A percentile compares a stretch with the other conserved stretches of the same genome.
phyloP scores from a whole-genome alignment of 1,139 yeast species.

The Nakaseomyces uthaithaninus region DNA sequence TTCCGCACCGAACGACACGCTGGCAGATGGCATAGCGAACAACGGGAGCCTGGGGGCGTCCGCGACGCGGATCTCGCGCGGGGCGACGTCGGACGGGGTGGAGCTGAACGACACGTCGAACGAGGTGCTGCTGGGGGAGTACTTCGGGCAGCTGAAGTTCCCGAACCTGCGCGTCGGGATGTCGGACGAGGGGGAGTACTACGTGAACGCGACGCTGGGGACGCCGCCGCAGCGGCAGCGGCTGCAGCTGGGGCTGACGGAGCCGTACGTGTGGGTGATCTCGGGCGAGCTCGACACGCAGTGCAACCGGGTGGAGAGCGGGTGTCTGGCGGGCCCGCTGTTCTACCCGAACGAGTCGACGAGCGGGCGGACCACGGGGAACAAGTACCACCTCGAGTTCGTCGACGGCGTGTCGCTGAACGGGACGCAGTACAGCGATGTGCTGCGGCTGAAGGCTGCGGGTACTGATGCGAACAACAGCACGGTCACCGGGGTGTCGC shows the following conservation, averaged over 20 bases:
- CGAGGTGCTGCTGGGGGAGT: background rate
- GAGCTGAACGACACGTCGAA: background rate
- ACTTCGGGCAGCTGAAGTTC: slow-evolving; percentile 4
- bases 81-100: too few species aligned
- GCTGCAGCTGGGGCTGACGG: slow-evolving; percentile 37
- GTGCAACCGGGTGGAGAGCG: slow-evolving; percentile 19
- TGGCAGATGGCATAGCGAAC: too few species aligned
- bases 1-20: too few species aligned
- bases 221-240: slow-evolving; percentile 31
- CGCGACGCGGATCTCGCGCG: too few species aligned
- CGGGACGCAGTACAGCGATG: slow-evolving; percentile 23
- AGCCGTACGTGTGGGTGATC: slow-evolving; percentile 39
- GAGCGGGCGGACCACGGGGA: slow-evolving; percentile 13
- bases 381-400: slow-evolving; percentile 15
- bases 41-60: too few species aligned
- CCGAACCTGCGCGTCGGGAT: slow-evolving; percentile 23
- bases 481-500: background rate
- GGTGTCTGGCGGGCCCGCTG: slow-evolving; percentile 15
- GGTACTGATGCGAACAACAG: background rate
- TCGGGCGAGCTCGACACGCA: slow-evolving; percentile 22
- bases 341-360: slow-evolving; percentile 17
- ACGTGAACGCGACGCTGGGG: slow-evolving; percentile 35
- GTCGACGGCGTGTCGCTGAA: slow-evolving; percentile 19
- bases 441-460: slow-evolving; percentile 9
- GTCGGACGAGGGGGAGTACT: slow-evolving; percentile 23